Percentiles rank a stretch among this genome's conserved stretches.
Conservation (phyloP, 768 basidiomycete species). For the Boletus fagicola region DNA sequence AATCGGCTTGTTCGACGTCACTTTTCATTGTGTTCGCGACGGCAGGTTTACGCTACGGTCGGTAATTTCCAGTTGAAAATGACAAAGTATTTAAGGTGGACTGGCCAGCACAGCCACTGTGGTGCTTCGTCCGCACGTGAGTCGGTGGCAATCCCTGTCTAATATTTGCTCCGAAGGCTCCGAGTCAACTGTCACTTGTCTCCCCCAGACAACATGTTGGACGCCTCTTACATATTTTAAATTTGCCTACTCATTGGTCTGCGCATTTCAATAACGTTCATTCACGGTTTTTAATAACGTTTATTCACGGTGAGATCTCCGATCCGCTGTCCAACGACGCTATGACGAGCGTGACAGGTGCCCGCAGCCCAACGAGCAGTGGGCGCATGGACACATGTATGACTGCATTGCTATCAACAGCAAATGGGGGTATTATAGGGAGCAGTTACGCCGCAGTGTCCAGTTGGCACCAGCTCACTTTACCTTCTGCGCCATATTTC, state of each 20-base stretch:
- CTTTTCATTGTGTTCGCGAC: slow-evolving; percentile 13
- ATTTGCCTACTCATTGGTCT: slow-evolving; percentile 16
- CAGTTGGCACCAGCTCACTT: slow-evolving; percentile 71
- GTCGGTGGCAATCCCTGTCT: slow-evolving; percentile 18
- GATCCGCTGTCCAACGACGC: slow-evolving; percentile 15
- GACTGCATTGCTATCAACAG: slow-evolving; percentile 27
- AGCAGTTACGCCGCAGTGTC: slow-evolving; percentile 22
- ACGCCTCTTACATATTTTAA: background rate
- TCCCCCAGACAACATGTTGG: slow-evolving; percentile 8
- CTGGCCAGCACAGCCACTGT: slow-evolving; percentile 30
- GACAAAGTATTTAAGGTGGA: slow-evolving; percentile 33
- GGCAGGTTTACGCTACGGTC: slow-evolving; percentile 26
- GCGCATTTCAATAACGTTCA: slow-evolving; percentile 28
- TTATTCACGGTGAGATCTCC: slow-evolving; percentile 17
- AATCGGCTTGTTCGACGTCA: slow-evolving; percentile 24
- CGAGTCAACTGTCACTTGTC: slow-evolving; percentile 13
- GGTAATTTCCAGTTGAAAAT: slow-evolving; percentile 22
- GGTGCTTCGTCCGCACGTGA: slow-evolving; percentile 21
- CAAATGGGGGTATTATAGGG: slow-evolving; percentile 24
- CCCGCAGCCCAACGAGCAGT: slow-evolving; percentile 23
- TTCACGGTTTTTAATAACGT: slow-evolving; percentile 26
- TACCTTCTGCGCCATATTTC: slow-evolving; percentile 70
- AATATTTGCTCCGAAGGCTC: slow-evolving; percentile 14
- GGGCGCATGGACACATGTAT: slow-evolving; percentile 18
- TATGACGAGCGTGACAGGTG: slow-evolving; percentile 4